Evolutionary conservation across 1,284 basidiomycete species (phyloP), one percentile per base, ranked within the genome.

Genomic region (Ustilago sp.): DNA sequence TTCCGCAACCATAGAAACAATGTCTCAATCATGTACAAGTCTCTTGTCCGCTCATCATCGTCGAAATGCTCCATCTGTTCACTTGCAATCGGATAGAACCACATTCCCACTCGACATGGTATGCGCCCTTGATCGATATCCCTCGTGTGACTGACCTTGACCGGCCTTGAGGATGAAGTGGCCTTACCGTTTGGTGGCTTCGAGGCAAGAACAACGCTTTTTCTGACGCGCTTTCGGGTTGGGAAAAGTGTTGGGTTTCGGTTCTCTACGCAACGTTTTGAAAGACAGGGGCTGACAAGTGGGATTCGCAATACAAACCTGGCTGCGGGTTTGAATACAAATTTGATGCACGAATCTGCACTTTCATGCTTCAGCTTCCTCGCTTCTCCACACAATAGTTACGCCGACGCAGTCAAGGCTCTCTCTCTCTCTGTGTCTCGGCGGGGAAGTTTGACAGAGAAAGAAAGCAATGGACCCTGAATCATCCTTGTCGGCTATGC

Each of bases 211-310:
- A 52, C 50, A 35, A 52, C 50, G 34, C 50, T 52, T 52, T 52
- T 50, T 50, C 8, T 50, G 48, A 32, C 48, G 19, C 23, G 28
- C 48, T 7, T n/a, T 9, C 23, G 9, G 5, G 48, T 50, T 23
- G n/a, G 38, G 38, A 9, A 19, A 55, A 41, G 53, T 58, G 56
- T 58, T 58, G 56, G 23, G 56, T 58, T 34, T 58, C 43, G 45
- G 32, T 55, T 55, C 12, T 28, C 17, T 28, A 23, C 31, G 54
- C 52, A 43, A 9, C 19, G 28, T 35, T 57, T 57, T 45, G n/a
- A 57, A 31, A 35, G 39, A 43, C 57, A 47, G 57, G 15, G 57
- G 57, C 32, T 58, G 4, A 13, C 35, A 48, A 15, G 47, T 59
- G 34, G 48, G 31, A 28, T 50, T 34, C 9, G 7, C n/a, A 38